Evolutionary conservation across 2,329 filamentous ascomycete genomes (phyloP), one percentile per base, ranked within the genome.

Genomic region (Microcera coccophila): DNA sequence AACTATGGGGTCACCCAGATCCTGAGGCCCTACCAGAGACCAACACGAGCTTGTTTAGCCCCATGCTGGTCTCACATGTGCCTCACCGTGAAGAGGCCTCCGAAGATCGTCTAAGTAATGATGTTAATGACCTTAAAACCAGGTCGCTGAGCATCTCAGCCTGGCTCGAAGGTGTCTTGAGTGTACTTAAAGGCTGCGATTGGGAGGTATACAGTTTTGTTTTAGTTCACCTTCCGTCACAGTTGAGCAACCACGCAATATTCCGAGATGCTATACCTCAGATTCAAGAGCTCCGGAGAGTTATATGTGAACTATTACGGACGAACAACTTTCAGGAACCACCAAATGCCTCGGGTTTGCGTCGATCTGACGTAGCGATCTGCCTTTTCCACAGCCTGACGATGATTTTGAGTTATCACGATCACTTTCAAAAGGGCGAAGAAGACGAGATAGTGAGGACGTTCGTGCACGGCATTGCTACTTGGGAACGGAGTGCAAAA

Each of bases 181-280:
- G 75, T n/a, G 69, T 93, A n/a, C 69, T 95, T 33, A 76, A 82
- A 42, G 85, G 84, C 31, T 79, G 81, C 36, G 84, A 93, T 48
- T 97, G 91, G 90, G 90, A 97, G 61, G 73, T 95, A 2, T 95
- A 95, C 71, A 91, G 88, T 64, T 96, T 91, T 61, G 78, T 91
- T 15, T 72, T 98, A 21, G 86, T 89, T 5, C 87, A 95, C 62
- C 71, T 96, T 9, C 87, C 89, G 1, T 85, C 87, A 20, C 91
- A 97, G 57, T 74, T 98, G 17, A 87, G 84, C 63, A 98, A 98
- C 55, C 89, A 93, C 59, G 84, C 87, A 11, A 73, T 97, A 12
- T 96, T 96, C 62, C 76, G 75, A 47, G 82, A 78, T 40, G 81
- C 87, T 5, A 81, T 87, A 28, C 74, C 80, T 3, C 83, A 94